Percentiles rank a stretch among this genome's conserved stretches.
These are phyloP conservation scores for Alloteropsis semialata DNA, from an alignment of 176 grass and related monocot genomes.

Conservation along the genomic window DNA sequence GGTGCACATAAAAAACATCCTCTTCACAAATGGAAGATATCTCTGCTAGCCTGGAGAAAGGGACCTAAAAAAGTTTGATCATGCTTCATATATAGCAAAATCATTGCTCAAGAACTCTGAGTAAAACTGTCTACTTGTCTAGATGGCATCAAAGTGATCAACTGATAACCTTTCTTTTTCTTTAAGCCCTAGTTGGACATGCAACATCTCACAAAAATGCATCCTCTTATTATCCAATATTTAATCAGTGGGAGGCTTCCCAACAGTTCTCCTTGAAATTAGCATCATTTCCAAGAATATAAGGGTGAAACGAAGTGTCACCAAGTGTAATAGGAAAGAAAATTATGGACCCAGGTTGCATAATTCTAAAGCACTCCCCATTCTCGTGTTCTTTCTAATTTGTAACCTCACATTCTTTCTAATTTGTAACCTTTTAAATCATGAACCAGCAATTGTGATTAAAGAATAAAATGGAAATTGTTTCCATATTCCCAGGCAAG, in stretches of 20 bases:
- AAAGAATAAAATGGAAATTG: conserved; percentile 12
- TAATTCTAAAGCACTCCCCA: neutral
- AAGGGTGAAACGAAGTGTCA: neutral
- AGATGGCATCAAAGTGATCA: neutral
- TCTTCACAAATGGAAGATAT: neutral
- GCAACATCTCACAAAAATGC: neutral
- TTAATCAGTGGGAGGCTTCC: neutral
- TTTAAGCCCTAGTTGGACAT: neutral
- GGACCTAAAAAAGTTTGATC: neutral
- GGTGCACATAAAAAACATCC: neutral
- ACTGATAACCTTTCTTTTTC: neutral
- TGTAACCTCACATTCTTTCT: neutral
- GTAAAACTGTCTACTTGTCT: neutral
- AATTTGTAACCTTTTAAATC: neutral
- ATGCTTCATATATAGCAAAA: neutral
- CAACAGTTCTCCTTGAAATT: neutral
- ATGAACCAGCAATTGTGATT: neutral
- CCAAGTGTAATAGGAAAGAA: neutral
- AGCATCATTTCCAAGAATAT: neutral
- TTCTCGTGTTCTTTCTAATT: neutral
- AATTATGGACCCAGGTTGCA: neutral
- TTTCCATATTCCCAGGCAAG: neutral
- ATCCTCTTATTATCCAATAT: neutral
- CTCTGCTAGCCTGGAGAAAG: neutral
- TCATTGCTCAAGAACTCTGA: neutral